Evolutionary conservation across 306 rosid species (phyloP), one percentile per base, ranked within the genome.

Genomic region (Canavalia ensiformis): DNA sequence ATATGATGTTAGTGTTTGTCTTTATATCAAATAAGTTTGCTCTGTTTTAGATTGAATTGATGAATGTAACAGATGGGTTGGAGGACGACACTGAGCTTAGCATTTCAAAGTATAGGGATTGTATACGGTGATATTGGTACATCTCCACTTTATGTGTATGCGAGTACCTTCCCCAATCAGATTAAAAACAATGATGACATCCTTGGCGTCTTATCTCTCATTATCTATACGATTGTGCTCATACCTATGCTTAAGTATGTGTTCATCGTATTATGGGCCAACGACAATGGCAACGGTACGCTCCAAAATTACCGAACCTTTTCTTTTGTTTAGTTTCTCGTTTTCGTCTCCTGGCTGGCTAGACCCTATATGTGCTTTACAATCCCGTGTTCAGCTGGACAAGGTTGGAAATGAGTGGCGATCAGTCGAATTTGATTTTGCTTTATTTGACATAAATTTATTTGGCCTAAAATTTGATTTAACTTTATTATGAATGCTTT

Each of bases 51-150:
- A 4, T 76, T 46, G 9, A n/a, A 37, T 37, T 18, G 1, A 10
- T 3, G 25, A 1, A 7, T 30, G 29, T 41, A 8, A 25, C 77
- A 79, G 84, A 0, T 79, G 88, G 75, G 35, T 33, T 90, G 93
- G 97, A 62, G 11, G 6, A 56, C 74, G 4, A 92, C 95, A 0
- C 54, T 94, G 52, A 84, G 66, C 35, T 85, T 94, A 4, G 97
- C 98, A 33, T 91, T 91, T 86, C 98, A 92, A 75, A 90, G 97
- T 75, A 76, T 94, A 44, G 98, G 98, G 34, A 69, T 94, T 29
- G 92, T 94, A 13, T 94, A 92, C 3, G 98, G 97, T 1, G 98
- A 94, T 86, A 90, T 94, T 44, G 98, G 98, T 2, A 94, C 98
- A 4, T 94, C 98, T 1, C 98, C 98, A 1, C 89, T 94, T 5